Evolutionary conservation across 164 flowering plant genomes (phyloP).

Genomic region (Vitis rotundifolia): DNA sequence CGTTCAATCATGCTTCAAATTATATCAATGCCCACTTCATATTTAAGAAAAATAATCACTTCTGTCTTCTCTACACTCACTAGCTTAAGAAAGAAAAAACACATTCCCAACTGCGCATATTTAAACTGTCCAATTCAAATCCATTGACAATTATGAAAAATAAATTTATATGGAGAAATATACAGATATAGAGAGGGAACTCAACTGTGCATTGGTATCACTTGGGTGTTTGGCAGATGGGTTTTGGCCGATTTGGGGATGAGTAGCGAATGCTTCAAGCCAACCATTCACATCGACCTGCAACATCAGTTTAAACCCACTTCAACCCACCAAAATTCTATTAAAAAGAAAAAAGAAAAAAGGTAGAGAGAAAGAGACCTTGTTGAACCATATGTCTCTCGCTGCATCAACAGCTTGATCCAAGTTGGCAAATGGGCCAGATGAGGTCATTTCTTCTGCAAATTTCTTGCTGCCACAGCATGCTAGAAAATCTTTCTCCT

Average conservation of each 20-base stretch:
- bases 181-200: conserved; percentile 9
- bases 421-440: conserved; percentile 46
- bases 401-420: conserved; percentile 53
- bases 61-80: no score
- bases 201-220: conserved; percentile 41
- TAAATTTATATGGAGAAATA: no score
- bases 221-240: conserved; percentile 27
- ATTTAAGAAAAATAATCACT: no score
- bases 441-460: conserved; percentile 56
- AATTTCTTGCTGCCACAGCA: conserved; percentile 85
- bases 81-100: no score
- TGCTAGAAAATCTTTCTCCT: conserved; percentile 57
- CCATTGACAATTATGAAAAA: no score
- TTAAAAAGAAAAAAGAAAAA: not conserved
- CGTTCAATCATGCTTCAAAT: no score
- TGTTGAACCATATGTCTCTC: conserved; percentile 81
- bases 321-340: not conserved
- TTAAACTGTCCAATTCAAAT: no score
- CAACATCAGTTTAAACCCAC: not conserved
- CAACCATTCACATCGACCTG: conserved; percentile 86
- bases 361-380: conserved; percentile 26
- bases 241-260: conserved; percentile 67
- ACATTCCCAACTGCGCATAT: no score
- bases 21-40: no score
- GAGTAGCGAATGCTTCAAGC: conserved; percentile 86